Evolutionary conservation across 495 filamentous ascomycete species (phyloP).

Genomic region (Melanomma pulvis-pyrius): DNA sequence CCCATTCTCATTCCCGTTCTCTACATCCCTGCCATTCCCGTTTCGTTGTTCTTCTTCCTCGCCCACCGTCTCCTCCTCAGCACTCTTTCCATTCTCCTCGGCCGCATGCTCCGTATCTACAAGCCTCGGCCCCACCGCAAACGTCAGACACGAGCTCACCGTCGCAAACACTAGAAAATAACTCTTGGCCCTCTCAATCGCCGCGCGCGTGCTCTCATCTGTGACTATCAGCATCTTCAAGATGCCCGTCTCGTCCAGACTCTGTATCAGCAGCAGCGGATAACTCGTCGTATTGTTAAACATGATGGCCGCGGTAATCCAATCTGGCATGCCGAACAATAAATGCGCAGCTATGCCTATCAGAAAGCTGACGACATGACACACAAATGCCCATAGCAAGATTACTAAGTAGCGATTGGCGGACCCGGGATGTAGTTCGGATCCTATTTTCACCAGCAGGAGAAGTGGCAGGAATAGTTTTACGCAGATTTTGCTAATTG

Average conservation of each 20-base stretch:
- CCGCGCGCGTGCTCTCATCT: conserved; percentile 51
- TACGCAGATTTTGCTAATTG: conserved; percentile 66
- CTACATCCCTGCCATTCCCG: conserved; percentile 41
- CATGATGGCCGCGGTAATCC: conserved; percentile 64
- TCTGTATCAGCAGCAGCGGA: conserved; percentile 65
- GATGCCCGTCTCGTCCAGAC: conserved; percentile 66
- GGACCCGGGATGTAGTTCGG: conserved; percentile 58
- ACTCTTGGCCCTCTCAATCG: conserved; percentile 65
- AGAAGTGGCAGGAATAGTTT: conserved; percentile 68
- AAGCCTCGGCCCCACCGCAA: conserved; percentile 62
- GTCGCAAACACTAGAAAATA: conserved; percentile 67
- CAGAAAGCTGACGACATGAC: conserved; percentile 54
- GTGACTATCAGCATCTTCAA: conserved; percentile 54
- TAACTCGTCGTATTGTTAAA: conserved; percentile 75
- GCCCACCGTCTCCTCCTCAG: not conserved
- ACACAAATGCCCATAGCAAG: conserved; percentile 58
- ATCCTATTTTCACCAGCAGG: conserved; percentile 65
- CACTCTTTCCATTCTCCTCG: conserved; percentile 22
- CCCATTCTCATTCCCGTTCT: conserved; percentile 36
- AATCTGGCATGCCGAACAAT: conserved; percentile 59
- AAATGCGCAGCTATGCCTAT: conserved; percentile 51
- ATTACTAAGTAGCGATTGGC: conserved; percentile 60
- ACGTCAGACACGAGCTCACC: conserved; percentile 61
- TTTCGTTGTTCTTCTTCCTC: no score
- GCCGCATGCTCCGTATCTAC: conserved; percentile 52